Conservation (phyloP, 2,329 filamentous ascomycete genomes). For the Exophiala viscosa region DNA sequence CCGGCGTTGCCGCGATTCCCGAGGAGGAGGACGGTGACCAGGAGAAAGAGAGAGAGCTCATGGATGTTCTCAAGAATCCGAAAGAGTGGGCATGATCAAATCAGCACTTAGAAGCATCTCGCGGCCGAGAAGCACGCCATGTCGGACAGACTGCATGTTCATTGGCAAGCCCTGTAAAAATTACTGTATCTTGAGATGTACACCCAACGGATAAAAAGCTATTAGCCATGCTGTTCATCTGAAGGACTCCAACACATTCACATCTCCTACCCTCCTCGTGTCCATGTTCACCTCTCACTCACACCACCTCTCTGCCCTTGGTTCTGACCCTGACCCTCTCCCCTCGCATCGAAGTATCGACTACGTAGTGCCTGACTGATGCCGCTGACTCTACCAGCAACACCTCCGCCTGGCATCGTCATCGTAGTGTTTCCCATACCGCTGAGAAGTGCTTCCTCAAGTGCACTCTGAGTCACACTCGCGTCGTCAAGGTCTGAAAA, state of each 20-base stretch:
- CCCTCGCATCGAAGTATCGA: conserved; percentile 41
- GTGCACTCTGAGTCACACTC: conserved; percentile 61
- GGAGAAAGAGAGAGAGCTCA: conserved; percentile 66
- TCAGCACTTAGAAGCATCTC: too few species aligned
- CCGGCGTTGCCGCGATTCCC: conserved; percentile 38
- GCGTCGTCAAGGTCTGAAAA: conserved; percentile 65
- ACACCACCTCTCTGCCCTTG: not conserved
- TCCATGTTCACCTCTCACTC: not conserved
- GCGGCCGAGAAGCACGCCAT: too few species aligned
- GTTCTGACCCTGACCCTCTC: conserved; percentile 3
- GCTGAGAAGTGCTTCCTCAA: conserved; percentile 61
- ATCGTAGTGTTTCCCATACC: conserved; percentile 53
- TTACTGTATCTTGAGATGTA: too few species aligned
- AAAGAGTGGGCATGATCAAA: conserved; percentile 55
- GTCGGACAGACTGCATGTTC: too few species aligned
- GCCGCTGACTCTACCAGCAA: conserved; percentile 49
- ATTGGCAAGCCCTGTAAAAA: too few species aligned
- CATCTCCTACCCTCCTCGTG: not conserved
- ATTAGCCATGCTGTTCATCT: too few species aligned
- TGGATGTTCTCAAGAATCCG: conserved; percentile 65
- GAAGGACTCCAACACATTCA: conserved; percentile 46
- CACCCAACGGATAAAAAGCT: too few species aligned
- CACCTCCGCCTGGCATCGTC: conserved; percentile 34
- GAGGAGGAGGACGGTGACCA: conserved; percentile 40
- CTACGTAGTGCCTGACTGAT: conserved; percentile 54